Base-by-base conservation (phyloP, 805 yeast genomes). In the Lipomyces oligophaga region DNA sequence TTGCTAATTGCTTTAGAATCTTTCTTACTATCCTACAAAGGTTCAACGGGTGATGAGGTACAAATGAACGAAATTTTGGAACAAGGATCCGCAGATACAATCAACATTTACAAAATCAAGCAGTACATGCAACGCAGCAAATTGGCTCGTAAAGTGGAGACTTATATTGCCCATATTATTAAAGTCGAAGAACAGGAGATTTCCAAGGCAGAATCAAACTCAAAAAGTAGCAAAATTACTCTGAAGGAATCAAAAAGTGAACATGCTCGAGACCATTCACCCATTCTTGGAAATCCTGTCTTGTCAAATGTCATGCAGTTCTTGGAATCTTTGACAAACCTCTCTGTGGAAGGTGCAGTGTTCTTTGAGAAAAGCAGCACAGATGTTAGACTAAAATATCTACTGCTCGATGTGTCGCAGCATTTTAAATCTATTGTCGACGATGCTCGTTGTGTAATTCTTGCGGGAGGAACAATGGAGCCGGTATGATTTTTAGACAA, bases 381-480 rank as follows among this genome's bases (percentile, higher is more conserved):
- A 0, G 58, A 54, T 5, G 52, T 63, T 0, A 59, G 68, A 2
- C 57, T 89, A 42, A 78, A 80, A 47, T 89, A 88, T 59, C 74
- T 86, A 72, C 67, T 87, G 5, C 67, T 89, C 5, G 95, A 88
- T 59, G 95, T 96, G 2, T 79, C 86, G 44, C 77, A 76, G 38
- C 70, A 77, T 2, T 86, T 89, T 60, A 69, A 72, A 43, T 81
- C 80, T 1, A 70, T 90, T 2, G 77, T 85, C 0, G 78, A 78
- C 2, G 75, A 78, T 11, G 72, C 87, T 0, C 73, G 73, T 54
- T 81, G 89, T 63, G 83, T 89, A 0, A 69, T 90, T 1, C 62
- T 89, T 2, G 93, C 96, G 1, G 97, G 97, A 28, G 97, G 97
- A 11, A 89, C 97, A 0, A 86, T 88, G 96, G 90, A 85, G 60